Evolutionary conservation across 108 stramenopile genomes (phyloP), one percentile per base, ranked within the genome.

Genomic region (Chaetoceros tenuissimus): DNA sequence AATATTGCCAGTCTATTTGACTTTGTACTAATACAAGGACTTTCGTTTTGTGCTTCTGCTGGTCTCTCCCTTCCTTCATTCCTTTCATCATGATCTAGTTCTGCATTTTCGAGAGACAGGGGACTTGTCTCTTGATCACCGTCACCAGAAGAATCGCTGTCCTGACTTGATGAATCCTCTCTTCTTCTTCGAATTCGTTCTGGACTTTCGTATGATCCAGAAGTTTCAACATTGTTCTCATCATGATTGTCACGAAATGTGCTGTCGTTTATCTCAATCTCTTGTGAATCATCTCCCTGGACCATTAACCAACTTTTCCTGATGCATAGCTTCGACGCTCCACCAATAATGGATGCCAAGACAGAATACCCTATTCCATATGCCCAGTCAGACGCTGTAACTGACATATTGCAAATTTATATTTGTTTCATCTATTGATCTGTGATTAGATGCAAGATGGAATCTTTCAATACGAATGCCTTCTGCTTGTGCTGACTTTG

Each of bases 251-350:
- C n/a, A n/a, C n/a, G n/a, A n/a, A n/a, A n/a, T n/a, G n/a, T n/a
- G 23, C 48, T 49, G 13, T 24, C 61, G 46, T 21, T 64, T 45
- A 48, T 3, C 53, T 22, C 10, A 20, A 24, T 48, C 28, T 23
- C 19, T 24, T 53, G 51, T 24, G 17, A 49, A 44, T 44, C 49
- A 10, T n/a, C 22, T 44, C 34, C 54, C 18, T 7, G 7, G 26
- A 64, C 47, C 43, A 80, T 40, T 21, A 74, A 50, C 80, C 81
- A 92, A 24, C 78, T 82, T 59, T 85, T 85, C 31, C 90, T 81
- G 54, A 92, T 87, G 20, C 83, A 75, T 20, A 92, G 58, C 45
- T 92, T 92, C 28, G 81, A 81, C 3, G 82, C 84, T 19, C 68
- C 86, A 22, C 85, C 86, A 34, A 92, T 79, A 10, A 87, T 60